Evolutionary conservation across 2,329 filamentous ascomycete species (phyloP), one percentile per base, ranked within the genome.

Genomic region (Allantophomopsis lycopodina): DNA sequence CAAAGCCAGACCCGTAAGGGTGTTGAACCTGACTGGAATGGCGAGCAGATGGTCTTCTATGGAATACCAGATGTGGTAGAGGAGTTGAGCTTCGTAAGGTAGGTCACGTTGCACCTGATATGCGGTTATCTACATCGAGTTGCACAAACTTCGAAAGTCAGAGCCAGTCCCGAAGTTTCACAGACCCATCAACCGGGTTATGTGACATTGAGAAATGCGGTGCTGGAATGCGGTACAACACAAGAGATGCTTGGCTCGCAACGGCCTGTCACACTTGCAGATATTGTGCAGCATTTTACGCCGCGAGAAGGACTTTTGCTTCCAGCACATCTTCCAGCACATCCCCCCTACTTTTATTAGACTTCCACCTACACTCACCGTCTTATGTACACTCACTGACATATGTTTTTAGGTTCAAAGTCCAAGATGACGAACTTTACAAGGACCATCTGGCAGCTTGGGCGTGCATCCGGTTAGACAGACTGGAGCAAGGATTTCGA

Each of bases 381-480:
- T 28, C 23, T 28, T 28, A 12, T 28, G 23, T 10, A 10, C 11
- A 3, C 23, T 28, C 8, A 28, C 8, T 12, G 11, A 28, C 23
- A 28, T 28, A 28, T 28, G 23, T 28, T 28, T 28, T 14, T 36
- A 58, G 55, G 37, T 84, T 96, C 65, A 86, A 93, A 50, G 69
- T 96, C 48, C 82, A 87, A 58, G 85, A 96, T 56, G 82, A 94
- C 49, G 82, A 89, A 58, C 73, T 88, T 48, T 77, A 79, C 4
- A 71, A 72, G 45, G 87, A 96, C 52, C 73, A 81, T 43, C 60
- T 94, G 41, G 80, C 86, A 10, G 86, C 82, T 2, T 96, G 91
- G 91, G 78, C 83, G 2, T 94, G 87, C 53, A 79, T 94, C 49
- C 72, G 87, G 32, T 71, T 96, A 16, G 87, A 95, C 60, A 72